Conservation (phyloP, 1,284 basidiomycete genomes). For the Sporisorium scitamineum region DNA sequence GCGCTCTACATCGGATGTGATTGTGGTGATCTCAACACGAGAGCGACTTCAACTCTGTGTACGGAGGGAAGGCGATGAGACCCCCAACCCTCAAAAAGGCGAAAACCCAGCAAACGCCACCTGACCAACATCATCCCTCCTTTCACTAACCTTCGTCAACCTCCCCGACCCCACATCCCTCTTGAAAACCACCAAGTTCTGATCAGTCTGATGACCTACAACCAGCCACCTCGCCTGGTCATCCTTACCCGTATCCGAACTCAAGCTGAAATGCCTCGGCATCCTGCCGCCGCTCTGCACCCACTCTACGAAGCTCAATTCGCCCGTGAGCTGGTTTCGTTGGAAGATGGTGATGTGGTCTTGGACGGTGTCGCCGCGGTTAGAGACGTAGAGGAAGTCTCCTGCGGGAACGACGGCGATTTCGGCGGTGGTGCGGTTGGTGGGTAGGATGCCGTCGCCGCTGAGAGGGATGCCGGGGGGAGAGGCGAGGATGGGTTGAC, state of each 20-base stretch:
- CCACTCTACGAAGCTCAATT: conserved; percentile 44
- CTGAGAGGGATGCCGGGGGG: conserved; percentile 46
- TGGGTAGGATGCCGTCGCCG: conserved; percentile 36
- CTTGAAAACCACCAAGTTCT: conserved; percentile 49
- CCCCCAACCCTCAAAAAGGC: no score
- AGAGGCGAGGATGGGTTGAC: conserved; percentile 30
- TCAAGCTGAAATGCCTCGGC: conserved; percentile 52
- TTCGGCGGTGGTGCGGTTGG: conserved; percentile 55
- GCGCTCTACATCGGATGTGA: background rate
- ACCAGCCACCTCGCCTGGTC: conserved; percentile 39
- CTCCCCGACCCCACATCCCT: conserved; percentile 29
- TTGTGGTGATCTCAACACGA: background rate
- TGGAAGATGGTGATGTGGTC: conserved; percentile 58
- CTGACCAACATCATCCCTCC: conserved; percentile 22
- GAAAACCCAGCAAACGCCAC: conserved; percentile 54
- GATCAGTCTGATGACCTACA: conserved; percentile 50
- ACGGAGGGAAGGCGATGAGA: no score
- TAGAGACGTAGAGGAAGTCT: conserved; percentile 50
- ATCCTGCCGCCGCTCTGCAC: conserved; percentile 47
- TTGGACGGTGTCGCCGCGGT: conserved; percentile 45
- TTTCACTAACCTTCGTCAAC: conserved; percentile 21
- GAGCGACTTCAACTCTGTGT: no score
- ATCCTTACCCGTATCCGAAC: conserved; percentile 24
- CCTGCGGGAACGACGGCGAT: conserved; percentile 54
- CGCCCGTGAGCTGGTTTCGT: conserved; percentile 24